Evolutionary conservation across 345 rosid species (phyloP).

Genomic region (Aquilaria yunnanensis): DNA sequence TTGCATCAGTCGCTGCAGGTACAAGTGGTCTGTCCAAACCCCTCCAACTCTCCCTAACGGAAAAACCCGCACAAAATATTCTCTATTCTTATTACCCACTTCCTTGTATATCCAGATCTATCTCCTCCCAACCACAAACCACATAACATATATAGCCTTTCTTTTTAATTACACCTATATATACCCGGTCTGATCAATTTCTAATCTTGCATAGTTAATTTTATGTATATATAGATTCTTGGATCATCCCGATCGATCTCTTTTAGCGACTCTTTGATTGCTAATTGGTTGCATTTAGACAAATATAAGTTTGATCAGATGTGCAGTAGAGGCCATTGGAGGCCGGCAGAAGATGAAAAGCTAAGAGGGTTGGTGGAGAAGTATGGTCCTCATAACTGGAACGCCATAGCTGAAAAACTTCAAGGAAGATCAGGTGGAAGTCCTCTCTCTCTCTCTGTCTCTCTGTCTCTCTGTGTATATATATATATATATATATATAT

Average conservation of each 20-base stretch:
- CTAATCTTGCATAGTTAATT: background rate
- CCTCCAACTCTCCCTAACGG: conserved; percentile 53
- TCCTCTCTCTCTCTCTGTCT: no score
- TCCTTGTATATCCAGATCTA: conserved; percentile 1
- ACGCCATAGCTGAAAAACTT: conserved; percentile 73
- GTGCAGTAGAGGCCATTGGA: conserved; percentile 79
- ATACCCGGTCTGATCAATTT: conserved; percentile 19
- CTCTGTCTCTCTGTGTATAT: no score
- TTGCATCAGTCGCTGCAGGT: conserved; percentile 40
- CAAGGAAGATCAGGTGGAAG: conserved; percentile 63
- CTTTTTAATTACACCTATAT: background rate
- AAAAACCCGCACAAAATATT: conserved; percentile 3
- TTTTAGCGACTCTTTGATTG: no score
- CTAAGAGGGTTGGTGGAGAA: conserved; percentile 57
- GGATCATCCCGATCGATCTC: background rate
- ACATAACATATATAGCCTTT: background rate
- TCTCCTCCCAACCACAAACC: background rate
- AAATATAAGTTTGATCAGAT: conserved; percentile 18
- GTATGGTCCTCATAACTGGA: conserved; percentile 80
- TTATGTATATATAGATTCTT: background rate
- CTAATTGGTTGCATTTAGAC: background rate
- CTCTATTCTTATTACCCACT: background rate
- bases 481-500: no score
- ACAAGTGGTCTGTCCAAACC: conserved; percentile 45
- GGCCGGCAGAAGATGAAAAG: conserved; percentile 69